These are phyloP conservation scores for Hordeum vulgare DNA, from an alignment of 176 grass and related monocot genomes.

Conservation along the genomic window MorexV3_pseudomolecules_assembly NC_058520.1:23042718-23043217, in stretches of 20 bases:
- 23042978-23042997: not conserved
- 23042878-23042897: slow-evolving; percentile 70
- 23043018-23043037: not conserved
- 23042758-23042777: not conserved
- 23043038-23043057: not conserved
- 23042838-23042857: slow-evolving; percentile 74
- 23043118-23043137: not conserved
- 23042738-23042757: not conserved
- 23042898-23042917: slow-evolving; percentile 49
- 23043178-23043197: slow-evolving; percentile 14
- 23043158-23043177: not conserved
- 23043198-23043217: slow-evolving; percentile 11
- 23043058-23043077: not conserved
- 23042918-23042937: slow-evolving; percentile 40
- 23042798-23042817: not conserved
- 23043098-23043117: slow-evolving; percentile 24
- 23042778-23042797: too few species aligned
- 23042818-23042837: slow-evolving; percentile 27
- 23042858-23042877: slow-evolving; percentile 68
- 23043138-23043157: not conserved
- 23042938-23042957: slow-evolving; percentile 1
- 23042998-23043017: not conserved
- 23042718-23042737: not conserved
- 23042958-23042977: not conserved
- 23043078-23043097: not conserved